These are phyloP conservation scores for Fusarium palustre DNA, from an alignment of 2,329 filamentous ascomycete genomes.

Conservation along the genomic window DNA sequence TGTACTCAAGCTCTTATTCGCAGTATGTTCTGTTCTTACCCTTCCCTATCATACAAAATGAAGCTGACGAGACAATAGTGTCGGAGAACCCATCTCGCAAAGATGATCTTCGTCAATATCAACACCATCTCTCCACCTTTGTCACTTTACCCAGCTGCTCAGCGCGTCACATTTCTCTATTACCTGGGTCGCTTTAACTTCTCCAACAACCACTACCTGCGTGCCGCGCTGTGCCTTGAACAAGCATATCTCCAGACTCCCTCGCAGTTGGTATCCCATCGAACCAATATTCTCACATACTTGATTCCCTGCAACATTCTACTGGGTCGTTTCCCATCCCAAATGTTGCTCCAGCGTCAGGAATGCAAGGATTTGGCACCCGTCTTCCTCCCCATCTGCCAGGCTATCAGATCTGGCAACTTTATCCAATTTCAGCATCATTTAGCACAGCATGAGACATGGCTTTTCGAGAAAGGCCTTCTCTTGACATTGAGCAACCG, in stretches of 20 bases:
- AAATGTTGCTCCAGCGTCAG: slow-evolving; percentile 72
- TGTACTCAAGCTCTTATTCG: slow-evolving; percentile 87
- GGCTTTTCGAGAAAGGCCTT: slow-evolving; percentile 81
- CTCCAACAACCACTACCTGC: slow-evolving; percentile 83
- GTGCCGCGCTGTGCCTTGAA: slow-evolving; percentile 80
- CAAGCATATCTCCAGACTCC: slow-evolving; percentile 80
- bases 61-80: slow-evolving; percentile 62
- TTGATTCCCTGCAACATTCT: slow-evolving; percentile 86
- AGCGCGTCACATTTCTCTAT: slow-evolving; percentile 93
- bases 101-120: slow-evolving; percentile 91
- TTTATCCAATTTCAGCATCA: slow-evolving; percentile 78
- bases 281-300: slow-evolving; percentile 83
- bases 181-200: slow-evolving; percentile 93
- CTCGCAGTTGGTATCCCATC: slow-evolving; percentile 73
- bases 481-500: slow-evolving; percentile 81
- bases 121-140: slow-evolving; percentile 84
- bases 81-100: slow-evolving; percentile 83
- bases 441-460: slow-evolving; percentile 72
- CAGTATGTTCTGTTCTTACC: slow-evolving; percentile 61
- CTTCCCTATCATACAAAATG: background rate
- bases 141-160: slow-evolving; percentile 82
- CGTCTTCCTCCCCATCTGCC: slow-evolving; percentile 79
- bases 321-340: slow-evolving; percentile 83
- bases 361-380: slow-evolving; percentile 69
- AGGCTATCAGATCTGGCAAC: slow-evolving; percentile 78